Evolutionary conservation across 1,284 basidiomycete species (phyloP), one percentile per base, ranked within the genome.

Genomic region (Cerrena zonata): DNA sequence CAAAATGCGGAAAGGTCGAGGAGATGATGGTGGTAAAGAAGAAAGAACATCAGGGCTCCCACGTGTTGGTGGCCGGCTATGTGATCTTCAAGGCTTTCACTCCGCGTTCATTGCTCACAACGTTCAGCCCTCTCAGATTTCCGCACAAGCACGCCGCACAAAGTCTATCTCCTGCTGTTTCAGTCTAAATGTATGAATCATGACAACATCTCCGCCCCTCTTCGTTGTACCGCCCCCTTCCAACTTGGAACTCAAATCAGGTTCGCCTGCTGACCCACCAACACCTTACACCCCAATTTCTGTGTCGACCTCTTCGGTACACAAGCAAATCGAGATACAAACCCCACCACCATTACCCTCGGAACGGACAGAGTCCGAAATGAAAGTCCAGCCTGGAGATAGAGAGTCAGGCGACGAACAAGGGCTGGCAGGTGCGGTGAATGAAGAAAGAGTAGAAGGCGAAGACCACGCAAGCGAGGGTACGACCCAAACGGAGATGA

Each of bases 261-360:
- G 26, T 23, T 43, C 48, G 21, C 24, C 44, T 12, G 49, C n/a
- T 26, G 44, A 41, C n/a, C 49, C 49, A 34, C 49, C 49, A 10
- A 45, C 49, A 18, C 49, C 49, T 5, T 45, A 50, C 36, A 50
- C 49, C 19, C 49, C 49, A 3, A 45, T 45, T 27, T 50, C 49
- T 45, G 43, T 43, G 27, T 30, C 42, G 21, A 40, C 38, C 23
- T 39, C 37, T n/a, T 50, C 49, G 21, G 23, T 45, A 39, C 25
- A 49, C 18, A 11, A 36, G 24, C 43, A 42, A 26, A 26, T 19
- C 23, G 30, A 26, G 21, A 5, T 12, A 5, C 5, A 26, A 27
- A n/a, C 26, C 24, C n/a, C 25, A 15, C 21, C 43, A 12, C 27
- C 48, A 43, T n/a, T 10, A 38, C 34, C 18, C 15, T 22, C 42